Conservation (phyloP, 108 stramenopile species). For the Stephanodiscus triporus region DNA sequence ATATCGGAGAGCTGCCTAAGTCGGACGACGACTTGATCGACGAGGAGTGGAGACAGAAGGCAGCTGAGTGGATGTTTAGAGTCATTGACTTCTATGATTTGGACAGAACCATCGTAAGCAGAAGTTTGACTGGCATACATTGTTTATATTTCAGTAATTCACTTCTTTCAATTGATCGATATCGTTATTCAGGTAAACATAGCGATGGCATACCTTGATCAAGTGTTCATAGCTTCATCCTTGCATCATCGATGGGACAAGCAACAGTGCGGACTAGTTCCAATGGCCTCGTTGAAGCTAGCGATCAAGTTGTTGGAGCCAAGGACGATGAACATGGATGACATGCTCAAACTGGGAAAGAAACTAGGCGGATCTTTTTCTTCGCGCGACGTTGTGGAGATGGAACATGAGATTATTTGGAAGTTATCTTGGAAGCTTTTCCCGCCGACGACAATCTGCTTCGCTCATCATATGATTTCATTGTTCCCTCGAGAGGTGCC, state of each 20-base stretch:
- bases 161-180: not conserved
- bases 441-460: conserved; percentile 36
- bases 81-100: conserved; percentile 41
- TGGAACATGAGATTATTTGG: conserved; percentile 39
- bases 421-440: conserved; percentile 34
- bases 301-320: conserved; percentile 47
- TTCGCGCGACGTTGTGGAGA: conserved; percentile 18
- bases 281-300: conserved; percentile 36
- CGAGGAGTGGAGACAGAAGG: conserved; percentile 39
- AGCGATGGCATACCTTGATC: conserved; percentile 45
- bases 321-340: conserved; percentile 41
- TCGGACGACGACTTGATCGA: conserved; percentile 19
- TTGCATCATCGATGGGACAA: conserved; percentile 35
- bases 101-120: conserved; percentile 36
- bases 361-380: conserved; percentile 8
- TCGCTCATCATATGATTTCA: conserved; percentile 41
- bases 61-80: conserved; percentile 54
- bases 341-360: conserved; percentile 42
- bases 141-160: not conserved
- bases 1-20: conserved; percentile 5
- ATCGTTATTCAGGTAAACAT: conserved; percentile 1
- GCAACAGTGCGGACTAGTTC: conserved; percentile 26
- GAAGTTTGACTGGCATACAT: too few species aligned
- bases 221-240: conserved; percentile 31
- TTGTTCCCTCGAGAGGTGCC: conserved; percentile 35